Percentiles rank a stretch among this genome's conserved stretches.
Evolutionary conservation across 2,329 filamentous ascomycete species (phyloP).

Genomic region (Phaeosphaeria sp.): DNA sequence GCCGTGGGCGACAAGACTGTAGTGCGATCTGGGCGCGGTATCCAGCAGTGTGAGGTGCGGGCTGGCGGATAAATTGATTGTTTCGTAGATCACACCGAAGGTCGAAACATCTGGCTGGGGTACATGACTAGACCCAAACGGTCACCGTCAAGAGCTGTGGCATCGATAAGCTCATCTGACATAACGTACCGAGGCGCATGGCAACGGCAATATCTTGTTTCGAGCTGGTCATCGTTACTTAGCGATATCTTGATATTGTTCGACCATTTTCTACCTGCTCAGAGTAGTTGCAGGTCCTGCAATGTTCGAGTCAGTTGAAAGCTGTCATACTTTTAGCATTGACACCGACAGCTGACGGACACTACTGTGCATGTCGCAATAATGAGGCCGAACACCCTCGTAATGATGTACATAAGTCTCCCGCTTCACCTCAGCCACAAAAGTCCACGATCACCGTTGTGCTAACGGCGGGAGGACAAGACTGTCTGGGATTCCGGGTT

Average conservation of each 20-base stretch:
- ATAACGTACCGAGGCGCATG: neutral
- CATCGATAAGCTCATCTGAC: neutral
- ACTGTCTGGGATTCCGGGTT: neutral
- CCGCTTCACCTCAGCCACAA: neutral
- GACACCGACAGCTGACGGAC: neutral
- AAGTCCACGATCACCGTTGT: neutral
- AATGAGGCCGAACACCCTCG: neutral
- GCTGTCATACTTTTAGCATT: neutral
- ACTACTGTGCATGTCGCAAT: conserved; percentile 3
- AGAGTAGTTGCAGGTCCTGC: neutral
- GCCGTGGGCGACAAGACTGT: conserved; percentile 14
- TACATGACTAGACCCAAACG: neutral
- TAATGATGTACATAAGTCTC: conserved; percentile 5
- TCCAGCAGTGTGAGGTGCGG: neutral
- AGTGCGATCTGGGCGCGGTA: conserved; percentile 7
- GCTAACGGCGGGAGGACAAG: neutral
- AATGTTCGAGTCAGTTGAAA: neutral
- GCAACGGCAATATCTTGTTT: neutral
- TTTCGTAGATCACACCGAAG: conserved; percentile 1
- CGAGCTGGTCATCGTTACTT: neutral
- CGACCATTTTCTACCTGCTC: too few species aligned
- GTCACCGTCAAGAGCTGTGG: neutral
- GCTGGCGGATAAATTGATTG: conserved; percentile 8
- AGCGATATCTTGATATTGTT: too few species aligned
- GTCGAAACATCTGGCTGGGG: conserved; percentile 11